These are phyloP conservation scores for Stephanocyclus meneghinianus DNA, from an alignment of 352 stramenopile species.

Conservation along the genomic window DNA sequence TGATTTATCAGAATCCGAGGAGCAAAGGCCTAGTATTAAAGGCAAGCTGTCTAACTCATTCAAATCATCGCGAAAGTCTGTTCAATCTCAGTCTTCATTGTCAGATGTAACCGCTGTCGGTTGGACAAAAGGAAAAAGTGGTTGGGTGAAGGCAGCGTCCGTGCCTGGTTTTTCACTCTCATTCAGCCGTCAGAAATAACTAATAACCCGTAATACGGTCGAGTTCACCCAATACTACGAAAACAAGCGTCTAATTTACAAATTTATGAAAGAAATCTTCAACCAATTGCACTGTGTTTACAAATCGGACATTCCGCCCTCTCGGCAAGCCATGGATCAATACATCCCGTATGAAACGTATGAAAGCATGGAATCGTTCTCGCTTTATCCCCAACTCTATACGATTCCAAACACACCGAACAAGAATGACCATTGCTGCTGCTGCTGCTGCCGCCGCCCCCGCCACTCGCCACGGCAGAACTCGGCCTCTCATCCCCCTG, in stretches of 20 bases:
- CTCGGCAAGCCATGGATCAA: conserved; percentile 55
- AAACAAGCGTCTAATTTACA: neutral
- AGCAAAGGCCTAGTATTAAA: neutral
- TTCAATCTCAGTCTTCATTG: neutral
- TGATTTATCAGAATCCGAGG: neutral
- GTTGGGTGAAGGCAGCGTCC: neutral
- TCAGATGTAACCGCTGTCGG: neutral
- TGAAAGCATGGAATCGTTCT: conserved; percentile 64
- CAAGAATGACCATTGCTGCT: conserved; percentile 22
- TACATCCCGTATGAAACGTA: conserved; percentile 54
- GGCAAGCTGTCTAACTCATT: neutral
- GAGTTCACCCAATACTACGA: neutral
- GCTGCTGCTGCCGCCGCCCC: neutral
- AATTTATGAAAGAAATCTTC: neutral
- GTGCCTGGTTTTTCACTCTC: neutral
- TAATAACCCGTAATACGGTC: neutral
- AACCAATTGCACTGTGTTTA: conserved; percentile 56
- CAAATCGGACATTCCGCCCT: conserved; percentile 55
- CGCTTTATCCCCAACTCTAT: conserved; percentile 43
- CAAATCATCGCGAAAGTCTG: neutral
- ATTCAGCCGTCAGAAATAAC: conserved; percentile 11
- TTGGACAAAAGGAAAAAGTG: conserved; percentile 6
- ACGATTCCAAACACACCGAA: conserved; percentile 57
- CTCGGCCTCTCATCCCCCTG: neutral
- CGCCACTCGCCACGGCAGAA: neutral